Conservation (phyloP, 305 asterid species). For the Fraxinus sp. region DNA sequence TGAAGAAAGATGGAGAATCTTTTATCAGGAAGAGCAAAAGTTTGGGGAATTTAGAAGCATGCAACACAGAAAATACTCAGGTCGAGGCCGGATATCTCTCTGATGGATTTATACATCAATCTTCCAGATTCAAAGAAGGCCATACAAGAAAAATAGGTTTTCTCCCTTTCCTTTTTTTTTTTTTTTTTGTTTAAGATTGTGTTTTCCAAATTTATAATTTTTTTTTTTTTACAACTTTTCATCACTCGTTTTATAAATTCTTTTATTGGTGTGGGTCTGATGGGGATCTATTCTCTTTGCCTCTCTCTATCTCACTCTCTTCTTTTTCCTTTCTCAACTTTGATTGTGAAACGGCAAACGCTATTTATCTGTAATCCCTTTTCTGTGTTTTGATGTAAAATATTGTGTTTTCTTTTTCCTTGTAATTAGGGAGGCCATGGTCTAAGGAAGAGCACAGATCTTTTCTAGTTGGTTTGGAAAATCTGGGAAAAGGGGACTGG, state of each 20-base stretch:
- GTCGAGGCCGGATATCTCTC: slow-evolving; percentile 26
- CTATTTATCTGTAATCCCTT: not conserved
- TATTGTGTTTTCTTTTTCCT: not conserved
- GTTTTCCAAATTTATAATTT: not conserved
- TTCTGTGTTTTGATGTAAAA: not conserved
- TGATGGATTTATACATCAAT: slow-evolving; percentile 26
- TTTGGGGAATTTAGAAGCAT: slow-evolving; percentile 24
- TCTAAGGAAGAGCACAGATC: slow-evolving; percentile 40
- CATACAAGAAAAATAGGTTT: slow-evolving; percentile 25
- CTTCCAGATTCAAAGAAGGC: slow-evolving; percentile 17
- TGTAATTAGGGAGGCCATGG: slow-evolving; percentile 40
- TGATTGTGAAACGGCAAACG: too few species aligned
- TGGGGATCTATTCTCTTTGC: not conserved
- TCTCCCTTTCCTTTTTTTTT: not conserved
- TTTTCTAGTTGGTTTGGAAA: slow-evolving; percentile 38
- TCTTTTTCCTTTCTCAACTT: too few species aligned
- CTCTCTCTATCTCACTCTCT: too few species aligned
- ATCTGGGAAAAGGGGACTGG: slow-evolving; percentile 49
- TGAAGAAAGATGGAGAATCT: not conserved
- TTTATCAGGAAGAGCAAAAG: slow-evolving; percentile 31
- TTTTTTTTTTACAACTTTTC: not conserved
- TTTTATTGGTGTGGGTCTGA: not conserved
- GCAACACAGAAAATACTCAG: not conserved
- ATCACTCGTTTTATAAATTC: not conserved
- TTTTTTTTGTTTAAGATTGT: not conserved